A percentile compares a stretch with the other conserved stretches of the same genome.
Conservation (phyloP, 192 early-diverging fungal genomes). For the Coemansia pectinata region DNA sequence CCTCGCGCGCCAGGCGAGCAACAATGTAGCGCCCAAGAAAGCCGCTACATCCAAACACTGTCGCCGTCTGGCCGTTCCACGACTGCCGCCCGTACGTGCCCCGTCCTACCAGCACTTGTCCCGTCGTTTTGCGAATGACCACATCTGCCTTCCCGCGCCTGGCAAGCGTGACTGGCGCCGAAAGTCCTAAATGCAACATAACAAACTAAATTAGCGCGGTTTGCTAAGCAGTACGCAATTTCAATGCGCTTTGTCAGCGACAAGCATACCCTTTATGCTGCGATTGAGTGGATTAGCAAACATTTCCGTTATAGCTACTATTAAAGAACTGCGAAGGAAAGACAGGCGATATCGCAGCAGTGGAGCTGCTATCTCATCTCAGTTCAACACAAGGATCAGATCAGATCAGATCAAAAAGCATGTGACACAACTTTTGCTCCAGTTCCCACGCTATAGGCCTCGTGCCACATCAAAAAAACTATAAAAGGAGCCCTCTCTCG, state of each 20-base stretch:
- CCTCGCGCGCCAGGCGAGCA: conserved; percentile 86
- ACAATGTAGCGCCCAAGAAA: conserved; percentile 95
- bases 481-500: neutral
- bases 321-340: neutral
- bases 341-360: neutral
- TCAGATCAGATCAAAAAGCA: neutral
- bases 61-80: conserved; percentile 83
- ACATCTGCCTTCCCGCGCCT: conserved; percentile 56
- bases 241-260: neutral
- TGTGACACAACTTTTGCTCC: neutral
- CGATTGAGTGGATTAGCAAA: conserved; percentile 30
- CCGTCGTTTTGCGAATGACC: conserved; percentile 42
- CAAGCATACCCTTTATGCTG: conserved; percentile 26
- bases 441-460: neutral
- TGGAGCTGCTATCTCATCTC: neutral
- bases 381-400: neutral
- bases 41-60: conserved; percentile 95
- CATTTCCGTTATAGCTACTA: conserved; percentile 1
- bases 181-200: conserved; percentile 19
- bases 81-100: conserved; percentile 77
- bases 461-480: neutral
- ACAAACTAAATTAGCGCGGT: neutral
- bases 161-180: conserved; percentile 19
- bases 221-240: neutral
- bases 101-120: conserved; percentile 56